A percentile compares a stretch with the other conserved stretches of the same genome.
These are phyloP conservation scores for Trametes sanguinea DNA, from an alignment of 768 basidiomycete species.

Conservation along the genomic window DNA sequence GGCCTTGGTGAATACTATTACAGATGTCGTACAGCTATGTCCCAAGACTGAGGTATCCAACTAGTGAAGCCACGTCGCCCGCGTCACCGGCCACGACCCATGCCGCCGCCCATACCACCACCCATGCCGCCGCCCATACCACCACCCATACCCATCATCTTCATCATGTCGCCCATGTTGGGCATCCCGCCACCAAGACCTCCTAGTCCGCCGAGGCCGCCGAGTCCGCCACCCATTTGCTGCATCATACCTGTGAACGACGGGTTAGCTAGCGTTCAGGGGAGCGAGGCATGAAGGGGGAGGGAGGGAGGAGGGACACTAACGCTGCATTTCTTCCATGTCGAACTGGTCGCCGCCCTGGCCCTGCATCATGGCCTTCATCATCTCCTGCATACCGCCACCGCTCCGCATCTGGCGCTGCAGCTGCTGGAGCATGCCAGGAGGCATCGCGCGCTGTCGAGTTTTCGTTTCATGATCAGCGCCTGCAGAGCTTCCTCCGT, in stretches of 20 bases:
- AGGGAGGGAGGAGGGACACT: constrained; percentile 25
- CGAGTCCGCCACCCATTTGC: constrained; percentile 69
- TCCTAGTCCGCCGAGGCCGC: constrained; percentile 56
- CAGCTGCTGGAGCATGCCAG: constrained; percentile 94
- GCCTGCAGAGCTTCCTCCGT: neutral
- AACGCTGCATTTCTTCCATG: constrained; percentile 94
- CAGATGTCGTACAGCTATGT: constrained; percentile 16
- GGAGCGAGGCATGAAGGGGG: neutral
- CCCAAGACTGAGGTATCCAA: constrained; percentile 19
- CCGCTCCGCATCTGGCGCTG: constrained; percentile 77
- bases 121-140: constrained; percentile 37
- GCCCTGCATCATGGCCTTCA: constrained; percentile 97
- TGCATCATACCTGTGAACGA: constrained; percentile 75
- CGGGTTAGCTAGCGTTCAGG: neutral
- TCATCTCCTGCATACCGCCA: constrained; percentile 96
- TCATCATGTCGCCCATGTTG: constrained; percentile 77
- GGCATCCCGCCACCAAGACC: constrained; percentile 67
- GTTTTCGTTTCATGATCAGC: neutral
- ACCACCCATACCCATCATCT: constrained; percentile 81
- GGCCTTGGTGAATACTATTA: constrained; percentile 6
- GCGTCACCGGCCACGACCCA: constrained; percentile 15
- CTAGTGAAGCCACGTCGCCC: neutral
- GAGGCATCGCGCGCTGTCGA: constrained; percentile 83
- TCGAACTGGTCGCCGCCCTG: constrained; percentile 88
- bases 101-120: constrained; percentile 37